Evolutionary conservation across 306 rosid species (phyloP), one percentile per base, ranked within the genome.

Genomic region (Prosopis cineraria): DNA sequence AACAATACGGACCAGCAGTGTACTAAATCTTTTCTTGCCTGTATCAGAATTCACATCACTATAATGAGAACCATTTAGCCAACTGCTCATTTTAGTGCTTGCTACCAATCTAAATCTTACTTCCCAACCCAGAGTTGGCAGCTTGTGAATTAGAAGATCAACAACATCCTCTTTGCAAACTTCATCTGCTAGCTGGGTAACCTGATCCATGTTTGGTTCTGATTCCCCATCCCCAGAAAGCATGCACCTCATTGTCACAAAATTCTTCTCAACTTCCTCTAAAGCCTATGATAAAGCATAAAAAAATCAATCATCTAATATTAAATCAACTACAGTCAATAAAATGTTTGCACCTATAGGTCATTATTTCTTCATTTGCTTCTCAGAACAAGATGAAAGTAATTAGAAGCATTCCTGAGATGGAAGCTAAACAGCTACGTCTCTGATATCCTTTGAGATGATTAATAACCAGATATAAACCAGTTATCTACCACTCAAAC

Each of bases 1-100:
- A 96, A 86, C 73, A 96, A 74, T 60, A 91, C 79, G 55, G 98
- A 79, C 99, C 98, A 96, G 77, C 98, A 96, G 52, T 88, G 85
- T 39, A 86, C 94, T 74, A 96, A 88, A 85, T 93, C 98, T 88
- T 96, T 96, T 84, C 99, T 93, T 45, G 94, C 96, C 99, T 96
- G 88, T 67, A 84, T 50, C 60, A 71, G 79, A 87, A 66, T 76
- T 82, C 76, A 78, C 63, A 44, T 24, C 44, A 83, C 77, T 82
- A 79, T 43, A 17, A 68, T 39, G 31, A 84, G 84, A 66, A 75
- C 58, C 50, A 68, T 71, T 27, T 70, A 71, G 78, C 62, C 47
- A 80, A 70, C 78, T 45, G 70, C 70, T 30, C 60, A 53, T 40
- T 65, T 41, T 3, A 58, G 77, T 20, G 52, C 48, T 30, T 41